Evolutionary conservation across 1,139 yeast genomes (phyloP).

Genomic region (Saccharomyces hybrid): DNA sequence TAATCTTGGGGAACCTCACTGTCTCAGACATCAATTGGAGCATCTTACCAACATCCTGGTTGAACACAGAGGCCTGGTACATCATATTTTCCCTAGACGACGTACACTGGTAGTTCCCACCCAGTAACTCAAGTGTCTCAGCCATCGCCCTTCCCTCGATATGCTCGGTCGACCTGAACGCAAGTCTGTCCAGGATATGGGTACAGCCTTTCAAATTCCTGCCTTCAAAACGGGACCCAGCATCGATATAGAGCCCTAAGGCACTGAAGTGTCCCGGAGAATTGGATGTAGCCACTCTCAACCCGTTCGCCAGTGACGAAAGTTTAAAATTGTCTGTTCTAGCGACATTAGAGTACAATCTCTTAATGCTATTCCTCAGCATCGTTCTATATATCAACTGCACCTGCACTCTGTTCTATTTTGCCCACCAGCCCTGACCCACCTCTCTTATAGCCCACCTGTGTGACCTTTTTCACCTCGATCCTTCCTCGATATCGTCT

Average conservation of each 20-base stretch:
- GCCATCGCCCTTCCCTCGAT: slow-evolving; percentile 64
- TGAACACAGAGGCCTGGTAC: slow-evolving; percentile 92
- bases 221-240: slow-evolving; percentile 79
- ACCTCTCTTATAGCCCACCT: background rate
- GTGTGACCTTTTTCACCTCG: background rate
- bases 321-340: slow-evolving; percentile 19
- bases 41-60: slow-evolving; percentile 78
- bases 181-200: slow-evolving; percentile 77
- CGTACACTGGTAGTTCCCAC: slow-evolving; percentile 92
- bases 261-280: slow-evolving; percentile 90
- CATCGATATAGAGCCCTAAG: slow-evolving; percentile 79
- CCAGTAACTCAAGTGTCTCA: slow-evolving; percentile 66
- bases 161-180: slow-evolving; percentile 71
- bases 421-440: background rate
- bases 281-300: slow-evolving; percentile 75
- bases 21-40: slow-evolving; percentile 74
- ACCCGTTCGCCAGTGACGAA: slow-evolving; percentile 66
- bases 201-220: slow-evolving; percentile 57
- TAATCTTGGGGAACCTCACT: slow-evolving; percentile 58
- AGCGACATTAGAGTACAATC: slow-evolving; percentile 13
- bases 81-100: slow-evolving; percentile 87
- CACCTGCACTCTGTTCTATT: background rate
- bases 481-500: background rate
- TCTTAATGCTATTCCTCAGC: slow-evolving; percentile 10
- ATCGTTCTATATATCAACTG: slow-evolving; percentile 1